Percentiles rank a stretch among this genome's conserved stretches.
phyloP scores from a whole-genome alignment of 306 rosid genomes.

The cucumber (Cucumis sativus) region Cucumber_9930_V3 NC_026655.2:28616501-28617000 shows the following conservation, averaged over 20 bases:
- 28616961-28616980: neutral
- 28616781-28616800: conserved; percentile 33
- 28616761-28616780: conserved; percentile 46
- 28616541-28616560: conserved; percentile 34
- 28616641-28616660: neutral
- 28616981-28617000: neutral
- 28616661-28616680: neutral
- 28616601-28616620: neutral
- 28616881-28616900: conserved; percentile 14
- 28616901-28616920: conserved; percentile 21
- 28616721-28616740: conserved; percentile 28
- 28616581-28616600: neutral
- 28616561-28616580: conserved; percentile 26
- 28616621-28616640: neutral
- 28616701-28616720: conserved; percentile 26
- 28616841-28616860: conserved; percentile 18
- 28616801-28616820: conserved; percentile 20
- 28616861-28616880: conserved; percentile 20
- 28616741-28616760: conserved; percentile 32
- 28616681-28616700: neutral
- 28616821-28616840: conserved; percentile 32
- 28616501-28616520: conserved; percentile 26
- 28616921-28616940: conserved; percentile 23
- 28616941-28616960: conserved; percentile 20
- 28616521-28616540: conserved; percentile 19